Conservation (phyloP, 768 basidiomycete genomes). For the Infundibulicybe gibba region DNA sequence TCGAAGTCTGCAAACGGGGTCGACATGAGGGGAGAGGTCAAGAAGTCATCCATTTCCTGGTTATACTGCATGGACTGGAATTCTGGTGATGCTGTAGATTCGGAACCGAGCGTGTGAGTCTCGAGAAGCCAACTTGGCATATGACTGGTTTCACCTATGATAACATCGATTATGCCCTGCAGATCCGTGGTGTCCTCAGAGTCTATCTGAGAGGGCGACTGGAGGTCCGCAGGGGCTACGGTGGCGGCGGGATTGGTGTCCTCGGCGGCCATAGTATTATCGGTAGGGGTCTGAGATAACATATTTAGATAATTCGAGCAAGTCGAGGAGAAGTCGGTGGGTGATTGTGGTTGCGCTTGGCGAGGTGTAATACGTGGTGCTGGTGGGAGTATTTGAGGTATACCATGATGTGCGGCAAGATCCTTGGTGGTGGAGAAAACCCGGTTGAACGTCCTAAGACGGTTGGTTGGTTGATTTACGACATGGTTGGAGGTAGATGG, state of each 20-base stretch:
- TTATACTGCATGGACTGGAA: slow-evolving; percentile 13
- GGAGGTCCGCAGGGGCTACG: slow-evolving; percentile 17
- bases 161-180: slow-evolving; percentile 10
- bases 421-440: slow-evolving; percentile 65
- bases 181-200: slow-evolving; percentile 20
- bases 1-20: neutral
- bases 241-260: slow-evolving; percentile 18
- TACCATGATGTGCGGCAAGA: slow-evolving; percentile 75
- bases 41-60: slow-evolving; percentile 31
- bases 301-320: slow-evolving; percentile 67
- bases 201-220: slow-evolving; percentile 13
- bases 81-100: slow-evolving; percentile 13
- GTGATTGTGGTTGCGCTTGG: slow-evolving; percentile 35
- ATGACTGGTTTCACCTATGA: slow-evolving; percentile 10
- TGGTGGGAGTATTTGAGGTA: slow-evolving; percentile 67
- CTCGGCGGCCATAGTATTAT: slow-evolving; percentile 30
- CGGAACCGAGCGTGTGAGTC: slow-evolving; percentile 13
- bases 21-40: slow-evolving; percentile 12
- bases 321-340: slow-evolving; percentile 46
- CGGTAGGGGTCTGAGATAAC: slow-evolving; percentile 49
- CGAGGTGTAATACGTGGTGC: slow-evolving; percentile 58
- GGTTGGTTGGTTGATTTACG: slow-evolving; percentile 48
- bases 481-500: slow-evolving; percentile 46
- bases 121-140: slow-evolving; percentile 12
- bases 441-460: slow-evolving; percentile 66